Percentiles rank a stretch among this genome's conserved stretches.
These are phyloP conservation scores for Candida tallmaniae DNA, from an alignment of 805 yeast genomes.

Conservation along the genomic window DNA sequence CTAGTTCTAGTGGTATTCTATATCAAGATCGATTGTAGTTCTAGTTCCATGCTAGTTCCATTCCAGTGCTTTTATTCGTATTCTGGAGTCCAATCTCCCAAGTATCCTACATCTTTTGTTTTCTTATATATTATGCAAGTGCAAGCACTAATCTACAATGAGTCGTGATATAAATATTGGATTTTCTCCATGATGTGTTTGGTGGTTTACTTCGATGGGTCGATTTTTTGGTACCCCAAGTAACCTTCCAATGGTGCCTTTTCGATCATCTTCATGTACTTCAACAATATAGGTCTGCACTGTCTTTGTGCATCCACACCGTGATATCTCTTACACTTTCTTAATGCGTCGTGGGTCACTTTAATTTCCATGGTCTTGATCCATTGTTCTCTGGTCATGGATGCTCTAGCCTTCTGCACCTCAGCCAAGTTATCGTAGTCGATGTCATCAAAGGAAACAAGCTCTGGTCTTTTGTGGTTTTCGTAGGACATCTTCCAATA, in stretches of 20 bases:
- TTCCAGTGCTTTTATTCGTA: too few species aligned
- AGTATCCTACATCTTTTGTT: too few species aligned
- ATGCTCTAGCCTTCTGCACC: constrained; percentile 68
- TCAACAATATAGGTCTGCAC: constrained; percentile 74
- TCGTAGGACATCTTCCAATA: neutral
- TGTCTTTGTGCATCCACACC: constrained; percentile 54
- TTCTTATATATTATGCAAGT: neutral
- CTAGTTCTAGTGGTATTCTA: too few species aligned
- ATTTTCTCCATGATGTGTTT: too few species aligned
- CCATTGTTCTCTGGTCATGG: constrained; percentile 77
- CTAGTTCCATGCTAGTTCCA: too few species aligned
- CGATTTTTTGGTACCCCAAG: constrained; percentile 85
- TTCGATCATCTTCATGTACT: constrained; percentile 73
- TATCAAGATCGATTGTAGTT: too few species aligned
- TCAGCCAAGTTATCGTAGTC: constrained; percentile 64
- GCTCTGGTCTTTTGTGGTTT: constrained; percentile 52
- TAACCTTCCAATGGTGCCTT: constrained; percentile 65
- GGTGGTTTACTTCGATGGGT: constrained; percentile 52
- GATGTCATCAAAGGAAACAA: constrained; percentile 79
- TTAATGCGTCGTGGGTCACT: constrained; percentile 68
- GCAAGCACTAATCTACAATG: neutral
- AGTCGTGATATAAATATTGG: too few species aligned
- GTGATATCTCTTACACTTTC: constrained; percentile 67
- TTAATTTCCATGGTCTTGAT: constrained; percentile 64
- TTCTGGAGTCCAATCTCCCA: too few species aligned